Conservation (phyloP, 2,329 filamentous ascomycete species). For the Grosmannia clavigera region DNA sequence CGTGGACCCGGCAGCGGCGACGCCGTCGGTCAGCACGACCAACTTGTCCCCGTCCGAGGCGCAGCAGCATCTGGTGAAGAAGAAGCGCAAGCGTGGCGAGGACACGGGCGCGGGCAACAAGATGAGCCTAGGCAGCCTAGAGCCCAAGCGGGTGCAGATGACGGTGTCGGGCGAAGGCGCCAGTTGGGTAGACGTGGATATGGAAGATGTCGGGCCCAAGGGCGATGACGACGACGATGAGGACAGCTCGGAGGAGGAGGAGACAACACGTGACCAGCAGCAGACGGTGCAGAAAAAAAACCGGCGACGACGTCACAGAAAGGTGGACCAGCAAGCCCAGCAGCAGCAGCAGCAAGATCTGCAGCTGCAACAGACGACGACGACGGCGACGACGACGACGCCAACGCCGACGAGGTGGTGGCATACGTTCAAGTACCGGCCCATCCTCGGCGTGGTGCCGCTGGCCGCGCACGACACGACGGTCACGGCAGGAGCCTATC, state of each 20-base stretch:
- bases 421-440: constrained; percentile 86
- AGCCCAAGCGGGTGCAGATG: constrained; percentile 30
- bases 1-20: constrained; percentile 36
- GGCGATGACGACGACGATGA: constrained; percentile 23
- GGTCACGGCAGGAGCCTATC: constrained; percentile 7
- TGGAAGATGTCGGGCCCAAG: constrained; percentile 20
- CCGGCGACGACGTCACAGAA: neutral
- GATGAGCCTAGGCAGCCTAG: constrained; percentile 34
- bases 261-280: constrained; percentile 13
- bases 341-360: neutral
- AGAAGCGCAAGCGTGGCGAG: constrained; percentile 42
- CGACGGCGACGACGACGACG: neutral
- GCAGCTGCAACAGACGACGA: neutral
- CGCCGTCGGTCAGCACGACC: too few relatives aligned
- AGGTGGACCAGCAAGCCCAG: neutral
- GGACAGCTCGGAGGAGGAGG: constrained; percentile 8
- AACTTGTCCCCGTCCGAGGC: too few relatives aligned
- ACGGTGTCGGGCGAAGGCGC: constrained; percentile 17
- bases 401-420: constrained; percentile 39
- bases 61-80: constrained; percentile 12
- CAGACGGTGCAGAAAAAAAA: constrained; percentile 15
- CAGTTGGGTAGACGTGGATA: constrained; percentile 22
- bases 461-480: constrained; percentile 14
- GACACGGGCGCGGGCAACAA: constrained; percentile 40
- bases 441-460: constrained; percentile 65